Evolutionary conservation across 2,329 filamentous ascomycete genomes (phyloP), one percentile per base, ranked within the genome.

Genomic region (Elsinoe necatrix): DNA sequence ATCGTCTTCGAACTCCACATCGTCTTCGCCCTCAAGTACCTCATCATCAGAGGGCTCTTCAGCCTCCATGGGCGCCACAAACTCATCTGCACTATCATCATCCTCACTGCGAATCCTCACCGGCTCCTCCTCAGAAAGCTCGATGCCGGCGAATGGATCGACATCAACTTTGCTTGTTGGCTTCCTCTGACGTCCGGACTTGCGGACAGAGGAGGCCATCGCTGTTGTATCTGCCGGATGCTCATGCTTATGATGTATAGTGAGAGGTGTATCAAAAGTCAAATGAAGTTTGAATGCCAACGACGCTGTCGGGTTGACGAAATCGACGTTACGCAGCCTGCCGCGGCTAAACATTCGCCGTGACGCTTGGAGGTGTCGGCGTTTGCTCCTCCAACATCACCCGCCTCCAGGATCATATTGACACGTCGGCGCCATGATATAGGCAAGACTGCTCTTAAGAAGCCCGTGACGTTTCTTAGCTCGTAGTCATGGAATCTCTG

Each of bases 401-500:
- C 21, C 18, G 4, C 18, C 23, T 21, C n/a, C 4, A 14, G 34
- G 34, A 37, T 37, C 34, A 37, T 37, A 12, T 12, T 37, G 34
- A 37, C 34, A 37, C 34, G 34, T 37, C 34, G 34, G 12, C 34
- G 12, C 34, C 9, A 37, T 37, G 34, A 14, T 14, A 37, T 37
- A 29, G 27, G 27, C 9, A 4, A 9, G 4, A 4, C 9, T 9
- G 27, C 4, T 29, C 27, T 29, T 4, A 4, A 4, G 27, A 29
- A 29, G 9, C 4, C 4, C 9, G 4, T 29, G 27, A 29, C n/a
- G 27, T 29, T 9, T 29, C 27, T 14, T 18, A 4, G 4, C 12
- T 4, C 11, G 9, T 52, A 43, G 61, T 6, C 56, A 76, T 75
- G 73, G 72, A 71, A 27, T 74, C 72, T 18, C 65, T 75, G 14